Conservation (phyloP, 306 rosid genomes). For the Inga laurina region DNA sequence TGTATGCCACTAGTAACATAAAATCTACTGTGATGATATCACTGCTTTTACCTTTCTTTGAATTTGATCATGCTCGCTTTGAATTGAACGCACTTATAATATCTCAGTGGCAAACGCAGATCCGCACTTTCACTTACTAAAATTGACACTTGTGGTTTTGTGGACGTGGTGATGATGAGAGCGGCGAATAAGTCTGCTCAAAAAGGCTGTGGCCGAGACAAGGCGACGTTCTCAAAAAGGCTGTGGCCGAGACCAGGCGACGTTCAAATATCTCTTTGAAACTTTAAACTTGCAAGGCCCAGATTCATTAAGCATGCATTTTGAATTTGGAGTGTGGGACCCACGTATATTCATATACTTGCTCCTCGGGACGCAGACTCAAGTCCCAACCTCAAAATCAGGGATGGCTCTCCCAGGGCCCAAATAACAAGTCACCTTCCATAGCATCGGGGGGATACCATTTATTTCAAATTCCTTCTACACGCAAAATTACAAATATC, state of each 20-base stretch:
- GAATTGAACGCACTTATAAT: background rate
- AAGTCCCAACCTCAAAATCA: background rate
- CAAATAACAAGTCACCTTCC: background rate
- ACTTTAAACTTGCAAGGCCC: background rate
- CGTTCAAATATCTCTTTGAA: background rate
- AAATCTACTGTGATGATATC: background rate
- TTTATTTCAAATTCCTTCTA: background rate
- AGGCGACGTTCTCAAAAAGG: background rate
- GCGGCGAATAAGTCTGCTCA: background rate
- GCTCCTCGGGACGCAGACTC: background rate
- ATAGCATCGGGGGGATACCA: background rate
- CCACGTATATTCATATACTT: background rate
- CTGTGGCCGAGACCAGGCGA: background rate
- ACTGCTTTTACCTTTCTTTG: background rate
- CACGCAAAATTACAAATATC: background rate
- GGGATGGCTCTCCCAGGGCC: background rate
- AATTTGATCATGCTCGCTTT: background rate
- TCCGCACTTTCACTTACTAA: background rate
- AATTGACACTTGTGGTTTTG: background rate
- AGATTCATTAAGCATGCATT: no score
- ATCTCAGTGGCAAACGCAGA: background rate
- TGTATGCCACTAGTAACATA: background rate
- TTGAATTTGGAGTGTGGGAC: background rate
- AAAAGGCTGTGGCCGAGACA: background rate
- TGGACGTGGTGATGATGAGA: background rate